Evolutionary conservation across 75 land plant species (phyloP).

Genomic region (Sequoiadendron giganteum): DNA sequence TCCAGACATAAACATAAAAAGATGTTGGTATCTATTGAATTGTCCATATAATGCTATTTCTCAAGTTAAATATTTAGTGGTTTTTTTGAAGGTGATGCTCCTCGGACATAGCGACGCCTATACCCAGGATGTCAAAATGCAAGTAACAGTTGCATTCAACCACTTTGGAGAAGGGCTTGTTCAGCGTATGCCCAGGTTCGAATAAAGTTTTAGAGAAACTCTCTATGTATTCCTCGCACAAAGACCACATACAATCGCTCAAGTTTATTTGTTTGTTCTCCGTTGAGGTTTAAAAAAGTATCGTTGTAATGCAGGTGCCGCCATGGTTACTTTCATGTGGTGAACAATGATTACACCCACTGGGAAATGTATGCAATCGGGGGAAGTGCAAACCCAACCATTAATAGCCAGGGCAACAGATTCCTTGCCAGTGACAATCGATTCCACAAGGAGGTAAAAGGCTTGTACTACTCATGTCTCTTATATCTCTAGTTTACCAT

Average conservation of each 20-base stretch:
- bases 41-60: background rate
- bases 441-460: slow-evolving; percentile 62
- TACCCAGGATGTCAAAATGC: slow-evolving; percentile 54
- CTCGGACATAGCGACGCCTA: slow-evolving; percentile 60
- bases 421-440: slow-evolving; percentile 61
- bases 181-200: slow-evolving; percentile 83
- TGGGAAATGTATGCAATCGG: slow-evolving; percentile 98
- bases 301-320: slow-evolving; percentile 54
- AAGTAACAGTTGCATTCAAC: slow-evolving; percentile 75
- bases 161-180: slow-evolving; percentile 73
- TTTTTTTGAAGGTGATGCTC: slow-evolving; percentile 52
- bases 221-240: no score
- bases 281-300: background rate
- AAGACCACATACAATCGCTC: background rate
- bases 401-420: slow-evolving; percentile 88
- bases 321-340: slow-evolving; percentile 85
- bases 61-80: background rate
- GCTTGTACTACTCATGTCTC: background rate
- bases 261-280: background rate
- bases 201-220: background rate
- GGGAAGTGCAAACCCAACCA: slow-evolving; percentile 85
- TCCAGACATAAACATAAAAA: background rate
- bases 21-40: background rate
- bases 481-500: no score
- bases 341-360: slow-evolving; percentile 88